Evolutionary conservation across 140 eudicot species (phyloP), one percentile per base, ranked within the genome.

Genomic region (Anethum foeniculum): DNA sequence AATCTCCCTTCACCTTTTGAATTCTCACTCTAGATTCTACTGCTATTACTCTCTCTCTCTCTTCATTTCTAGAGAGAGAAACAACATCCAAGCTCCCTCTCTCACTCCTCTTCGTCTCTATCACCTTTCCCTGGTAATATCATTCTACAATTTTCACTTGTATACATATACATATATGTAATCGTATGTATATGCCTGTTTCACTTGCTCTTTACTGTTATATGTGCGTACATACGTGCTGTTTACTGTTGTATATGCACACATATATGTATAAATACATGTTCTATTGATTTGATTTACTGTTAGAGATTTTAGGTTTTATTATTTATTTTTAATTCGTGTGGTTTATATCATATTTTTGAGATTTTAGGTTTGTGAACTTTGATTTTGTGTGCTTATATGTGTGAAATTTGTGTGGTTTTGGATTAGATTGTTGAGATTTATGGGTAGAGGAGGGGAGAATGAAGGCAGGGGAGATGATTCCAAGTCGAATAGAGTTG

Each of bases 361-460:
- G 1, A 21, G 21, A 32, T 13, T 28, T 75, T 27, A 30, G 72
- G 43, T 48, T 11, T 25, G 13, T 28, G 3, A 9, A 12, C 46
- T 27, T 34, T 14, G 1, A n/a, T 75, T 5, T 47, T 32, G 11
- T 27, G 44, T 76, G 65, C 18, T 49, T 56, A 49, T 76, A 30
- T 28, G 10, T 13, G 47, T 51, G 44, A 19, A 28, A 52, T 77
- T 19, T 19, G 47, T 32, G 6, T 77, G 30, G 23, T 14, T 52
- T 77, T 76, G 68, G 80, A 51, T 30, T 21, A 54, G 71, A 54
- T 77, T 77, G 80, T 54, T 34, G 38, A 34, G 38, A 34, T 34
- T 34, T 19, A 94, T 94, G 98, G 98, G 97, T 12, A 92, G 88
- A 87, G 97, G 96, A 80, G 93, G 87, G 82, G 80, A 90, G 72